These are phyloP conservation scores for Gonium pectorale DNA, from an alignment of 139 green algal genomes.

Conservation along the genomic window DNA sequence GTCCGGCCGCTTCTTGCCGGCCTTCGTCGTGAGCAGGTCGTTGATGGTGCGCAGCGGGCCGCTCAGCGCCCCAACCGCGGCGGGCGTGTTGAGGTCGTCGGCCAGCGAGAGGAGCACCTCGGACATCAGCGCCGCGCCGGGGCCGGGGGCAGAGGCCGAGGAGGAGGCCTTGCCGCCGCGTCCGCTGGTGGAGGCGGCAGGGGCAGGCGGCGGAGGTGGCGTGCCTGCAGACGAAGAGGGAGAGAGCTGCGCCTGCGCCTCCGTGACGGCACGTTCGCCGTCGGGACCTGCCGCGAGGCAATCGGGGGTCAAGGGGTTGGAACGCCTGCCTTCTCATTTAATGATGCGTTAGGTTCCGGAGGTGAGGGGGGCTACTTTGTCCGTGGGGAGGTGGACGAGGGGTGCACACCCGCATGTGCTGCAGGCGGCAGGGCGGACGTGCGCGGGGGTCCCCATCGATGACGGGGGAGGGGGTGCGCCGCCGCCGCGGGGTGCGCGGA, in stretches of 20 bases:
- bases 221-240: not conserved
- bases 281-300: conserved; percentile 33
- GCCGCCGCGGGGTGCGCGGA: too few relatives aligned
- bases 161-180: not conserved
- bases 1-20: conserved; percentile 62
- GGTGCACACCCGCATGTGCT: too few relatives aligned
- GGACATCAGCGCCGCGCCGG: conserved; percentile 19
- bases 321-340: too few relatives aligned
- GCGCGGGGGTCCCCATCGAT: too few relatives aligned
- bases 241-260: not conserved
- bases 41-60: conserved; percentile 84
- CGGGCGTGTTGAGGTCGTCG: conserved; percentile 94
- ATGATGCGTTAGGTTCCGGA: too few relatives aligned
- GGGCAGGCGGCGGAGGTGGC: not conserved
- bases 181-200: not conserved
- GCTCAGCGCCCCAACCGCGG: conserved; percentile 72
- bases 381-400: too few relatives aligned
- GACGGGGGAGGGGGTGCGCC: too few relatives aligned
- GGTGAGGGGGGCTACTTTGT: too few relatives aligned
- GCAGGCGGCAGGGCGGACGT: too few relatives aligned
- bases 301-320: too few relatives aligned
- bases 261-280: not conserved
- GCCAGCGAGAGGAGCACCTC: conserved; percentile 66
- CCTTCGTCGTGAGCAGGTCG: conserved; percentile 78
- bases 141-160: not conserved